Base-by-base conservation (phyloP, 805 yeast species). In the Kuraishia floccosa region DNA sequence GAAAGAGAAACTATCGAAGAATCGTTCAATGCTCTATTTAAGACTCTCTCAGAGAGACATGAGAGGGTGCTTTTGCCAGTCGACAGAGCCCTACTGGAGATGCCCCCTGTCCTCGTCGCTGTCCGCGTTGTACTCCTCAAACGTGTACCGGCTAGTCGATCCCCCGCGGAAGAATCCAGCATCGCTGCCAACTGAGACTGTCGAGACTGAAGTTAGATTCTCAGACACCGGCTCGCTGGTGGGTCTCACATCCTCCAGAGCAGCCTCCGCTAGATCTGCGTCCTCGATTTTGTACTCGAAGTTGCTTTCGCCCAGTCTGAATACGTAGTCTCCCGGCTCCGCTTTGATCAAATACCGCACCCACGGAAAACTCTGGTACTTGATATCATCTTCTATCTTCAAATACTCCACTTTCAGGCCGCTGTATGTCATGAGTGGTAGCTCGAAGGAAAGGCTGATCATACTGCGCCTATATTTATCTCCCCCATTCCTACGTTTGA, bases 361-460 rank as follows among this genome's bases (percentile, higher is more conserved):
- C 93, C 93, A 81, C 0, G 91, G 87, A 45, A 81, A 80, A 25
- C 82, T 68, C 34, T 56, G 59, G 26, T 49, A 50, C 40, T 67
- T 59, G 44, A 79, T 49, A 31, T 62, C 65, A 5, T 65, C 68
- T 42, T 81, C 93, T 11, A 81, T 77, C 38, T 76, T 72, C 30
- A 81, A 49, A 41, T 74, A 81, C 23, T 71, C 79, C 15, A 81
- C 65, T 40, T 72, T 73, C 23, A 81, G 51, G 0, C 85, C 85
- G 26, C 83, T 72, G 37, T 75, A 68, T 1, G 84, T 63, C 34
- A 67, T 52, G 51, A 74, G 66, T 3, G 82, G 82, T 27, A 82
- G 64, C 37, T 76, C 72, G 43, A 81, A 82, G 31, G 64, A 64
- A 25, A 74, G 66, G 36, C 54, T 60, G 25, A 75, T 62, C 18